Base-by-base conservation (phyloP, 805 yeast species). In the Ogataea parapolymorpha region DNA sequence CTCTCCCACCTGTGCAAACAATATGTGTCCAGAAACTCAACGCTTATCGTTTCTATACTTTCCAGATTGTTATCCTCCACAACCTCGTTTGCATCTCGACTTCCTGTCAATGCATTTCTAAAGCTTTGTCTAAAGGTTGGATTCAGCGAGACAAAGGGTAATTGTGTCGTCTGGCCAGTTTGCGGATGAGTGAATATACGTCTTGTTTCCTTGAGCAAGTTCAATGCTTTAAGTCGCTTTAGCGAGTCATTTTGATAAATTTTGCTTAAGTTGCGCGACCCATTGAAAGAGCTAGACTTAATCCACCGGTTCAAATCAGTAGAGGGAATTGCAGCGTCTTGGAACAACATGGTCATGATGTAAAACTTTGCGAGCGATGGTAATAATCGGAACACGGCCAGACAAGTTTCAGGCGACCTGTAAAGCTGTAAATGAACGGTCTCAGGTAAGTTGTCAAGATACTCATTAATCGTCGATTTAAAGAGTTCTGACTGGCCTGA, bases 1-100 rank as follows among this genome's bases (percentile, higher is more conserved):
- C 87, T 79, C 59, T 93, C 99, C 99, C 99, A 93, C 58, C 85
- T 88, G 33, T 74, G 76, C 6, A 88, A 75, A 11, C 96, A 95
- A 63, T 88, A 90, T 28, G 70, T 70, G 51, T 87, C 95, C 35
- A 91, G 68, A 53, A 82, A 83, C 26, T 71, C 74, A n/a, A 80
- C 63, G 34, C 77, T 80, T 4, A 85, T 83, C 32, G 77, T 74
- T 7, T 39, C 42, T 73, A 24, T 48, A 74, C 26, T 79, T n/a
- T 95, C 96, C 67, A 87, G 86, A 54, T 75, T 39, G 20, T 33
- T 38, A 6, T 32, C 43, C 7, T 41, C 47, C 10, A 40, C 30
- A 4, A 38, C 39, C 23, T 42, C 52, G 20, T 23, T 31, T 26
- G 41, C 35, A 30, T 44, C 46, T 15, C 39, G 39, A 14, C 49